Evolutionary conservation across 2,329 filamentous ascomycete genomes (phyloP), one percentile per base, ranked within the genome.

Genomic region (Tympanopsis confertula): DNA sequence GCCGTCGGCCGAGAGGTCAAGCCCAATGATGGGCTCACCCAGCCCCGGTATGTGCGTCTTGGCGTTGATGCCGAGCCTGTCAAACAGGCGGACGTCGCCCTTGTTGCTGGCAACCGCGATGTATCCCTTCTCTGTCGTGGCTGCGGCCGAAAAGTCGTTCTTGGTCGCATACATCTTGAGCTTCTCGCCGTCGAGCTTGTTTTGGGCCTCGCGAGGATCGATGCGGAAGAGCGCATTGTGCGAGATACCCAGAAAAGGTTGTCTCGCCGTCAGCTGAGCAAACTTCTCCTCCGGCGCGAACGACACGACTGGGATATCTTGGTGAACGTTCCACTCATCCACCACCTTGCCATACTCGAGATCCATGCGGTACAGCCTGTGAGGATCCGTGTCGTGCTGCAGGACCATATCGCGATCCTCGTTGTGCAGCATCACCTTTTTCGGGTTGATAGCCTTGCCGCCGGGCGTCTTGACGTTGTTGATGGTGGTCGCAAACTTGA

Each of bases 271-370:
- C 82, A 94, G 94, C 64, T 98, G 91, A 1, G 91, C 80, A 52
- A 95, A 98, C 74, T 98, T 98, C 72, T 82, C 94, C 58, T 95
- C 88, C 0, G 91, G 91, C 0, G 86, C 86, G 59, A 96, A 96
- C 7, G 81, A 91, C 39, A 85, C 78, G 43, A 96, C 85, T 0
- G 86, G 82, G 39, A 98, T 95, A 54, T 96, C 86, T 44, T 98
- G 89, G 53, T 98, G 89, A 13, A 98, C 74, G 49, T 94, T 94
- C 91, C 91, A 98, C 59, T 98, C 91, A 52, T 98, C 91, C 2
- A 96, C 87, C 22, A 98, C 85, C 63, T 95, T 96, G 47, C 91
- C 91, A 49, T 93, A 93, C 58, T 98, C 89, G 35, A 98, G 70
- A 61, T 98, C 91, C 91, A 98, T 96, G 35, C 86, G 85, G 57